Evolutionary conservation across 805 yeast genomes (phyloP).

Genomic region (Metschnikowia koreensis): DNA sequence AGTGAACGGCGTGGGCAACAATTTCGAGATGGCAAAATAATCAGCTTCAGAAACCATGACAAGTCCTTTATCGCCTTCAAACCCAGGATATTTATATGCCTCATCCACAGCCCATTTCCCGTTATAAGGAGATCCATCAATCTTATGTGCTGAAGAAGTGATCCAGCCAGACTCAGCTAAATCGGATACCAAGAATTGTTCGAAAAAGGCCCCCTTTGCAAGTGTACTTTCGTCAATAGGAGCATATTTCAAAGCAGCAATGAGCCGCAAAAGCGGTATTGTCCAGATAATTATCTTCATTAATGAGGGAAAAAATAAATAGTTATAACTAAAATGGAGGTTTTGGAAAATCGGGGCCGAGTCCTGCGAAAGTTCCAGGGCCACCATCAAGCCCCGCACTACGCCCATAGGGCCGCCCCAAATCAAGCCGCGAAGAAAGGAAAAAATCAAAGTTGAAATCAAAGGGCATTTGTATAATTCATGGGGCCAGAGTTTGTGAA

Average conservation of each 20-base stretch:
- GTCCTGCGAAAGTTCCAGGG: background rate
- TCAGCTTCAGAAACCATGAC: conserved; percentile 75
- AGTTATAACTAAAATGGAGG: background rate
- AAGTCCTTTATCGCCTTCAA: conserved; percentile 67
- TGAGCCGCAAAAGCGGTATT: conserved; percentile 4
- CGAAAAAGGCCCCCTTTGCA: conserved; percentile 52
- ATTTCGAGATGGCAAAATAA: conserved; percentile 75
- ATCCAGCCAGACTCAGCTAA: conserved; percentile 36
- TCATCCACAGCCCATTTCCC: conserved; percentile 81
- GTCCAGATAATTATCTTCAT: conserved; percentile 4
- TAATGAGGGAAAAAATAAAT: background rate
- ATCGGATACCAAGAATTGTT: conserved; percentile 48
- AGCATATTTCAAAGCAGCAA: conserved; percentile 20
- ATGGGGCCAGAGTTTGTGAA: background rate
- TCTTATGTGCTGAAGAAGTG: conserved; percentile 52
- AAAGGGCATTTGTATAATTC: background rate
- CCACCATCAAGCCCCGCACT: background rate
- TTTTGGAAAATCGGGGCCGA: background rate
- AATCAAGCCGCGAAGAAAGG: background rate
- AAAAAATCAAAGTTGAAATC: background rate
- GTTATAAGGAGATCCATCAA: conserved; percentile 55
- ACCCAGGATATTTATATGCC: conserved; percentile 52
- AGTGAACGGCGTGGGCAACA: conserved; percentile 55
- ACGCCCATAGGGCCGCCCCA: background rate
- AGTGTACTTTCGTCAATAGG: conserved; percentile 38